phyloP scores from a whole-genome alignment of 2,329 filamentous ascomycete species.

The Sporothrix sp. region DNA sequence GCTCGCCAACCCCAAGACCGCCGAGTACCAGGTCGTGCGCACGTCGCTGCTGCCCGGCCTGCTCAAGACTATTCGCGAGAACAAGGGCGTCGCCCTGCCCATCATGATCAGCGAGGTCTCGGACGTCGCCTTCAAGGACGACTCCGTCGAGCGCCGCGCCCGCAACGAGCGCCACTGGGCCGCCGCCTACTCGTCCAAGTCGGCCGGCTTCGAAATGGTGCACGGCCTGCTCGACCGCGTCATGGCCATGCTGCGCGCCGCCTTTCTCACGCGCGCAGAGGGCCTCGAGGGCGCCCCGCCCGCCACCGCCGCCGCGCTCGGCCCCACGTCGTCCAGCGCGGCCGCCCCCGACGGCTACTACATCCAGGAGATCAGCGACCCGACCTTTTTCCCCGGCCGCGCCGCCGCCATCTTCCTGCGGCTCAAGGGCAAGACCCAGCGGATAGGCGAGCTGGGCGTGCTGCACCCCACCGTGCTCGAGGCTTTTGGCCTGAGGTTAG shows the following conservation, averaged over 20 bases:
- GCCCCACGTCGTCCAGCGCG: slow-evolving; percentile 29
- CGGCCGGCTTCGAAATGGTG: slow-evolving; percentile 87
- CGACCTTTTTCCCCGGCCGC: slow-evolving; percentile 86
- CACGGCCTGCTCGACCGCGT: slow-evolving; percentile 89
- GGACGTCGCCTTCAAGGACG: slow-evolving; percentile 87
- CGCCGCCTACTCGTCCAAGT: slow-evolving; percentile 93
- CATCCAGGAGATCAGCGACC: slow-evolving; percentile 85
- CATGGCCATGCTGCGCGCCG: slow-evolving; percentile 80
- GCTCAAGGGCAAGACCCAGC: slow-evolving; percentile 59
- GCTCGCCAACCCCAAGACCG: slow-evolving; percentile 85
- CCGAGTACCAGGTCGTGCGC: slow-evolving; percentile 86
- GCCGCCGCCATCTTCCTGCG: slow-evolving; percentile 76
- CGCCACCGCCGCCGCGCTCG: slow-evolving; percentile 32
- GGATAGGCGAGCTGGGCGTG: slow-evolving; percentile 87
- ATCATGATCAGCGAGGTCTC: slow-evolving; percentile 89
- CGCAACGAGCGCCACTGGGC: slow-evolving; percentile 92
- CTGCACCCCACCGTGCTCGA: slow-evolving; percentile 87
- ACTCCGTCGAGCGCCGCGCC: slow-evolving; percentile 61
- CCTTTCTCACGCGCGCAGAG: slow-evolving; percentile 70
- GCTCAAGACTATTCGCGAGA: slow-evolving; percentile 87
- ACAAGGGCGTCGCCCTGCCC: slow-evolving; percentile 78
- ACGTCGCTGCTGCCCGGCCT: slow-evolving; percentile 79
- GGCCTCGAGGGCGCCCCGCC: slow-evolving; percentile 41
- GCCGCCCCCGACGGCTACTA: slow-evolving; percentile 68
- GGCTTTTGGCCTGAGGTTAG: slow-evolving; percentile 78